Percentiles rank a stretch among this genome's conserved stretches.
Evolutionary conservation across 1,139 yeast species (phyloP).

Genomic region (Pichia sp.): DNA sequence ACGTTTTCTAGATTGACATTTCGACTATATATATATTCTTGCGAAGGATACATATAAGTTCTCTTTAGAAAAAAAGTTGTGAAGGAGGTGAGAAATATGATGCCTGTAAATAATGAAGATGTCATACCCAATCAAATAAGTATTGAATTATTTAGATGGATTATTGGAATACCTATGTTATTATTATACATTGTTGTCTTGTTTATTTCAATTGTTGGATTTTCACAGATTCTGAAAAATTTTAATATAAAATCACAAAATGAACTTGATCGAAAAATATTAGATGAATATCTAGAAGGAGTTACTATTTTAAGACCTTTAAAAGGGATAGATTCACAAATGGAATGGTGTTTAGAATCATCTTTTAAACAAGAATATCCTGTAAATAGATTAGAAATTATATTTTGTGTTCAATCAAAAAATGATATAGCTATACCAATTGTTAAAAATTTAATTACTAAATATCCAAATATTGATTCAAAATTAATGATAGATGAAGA

Average conservation of each 20-base stretch:
- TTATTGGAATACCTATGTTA: constrained; percentile 7
- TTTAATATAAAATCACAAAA: constrained; percentile 28
- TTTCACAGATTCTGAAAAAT: constrained; percentile 37
- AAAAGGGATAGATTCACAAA: constrained; percentile 76
- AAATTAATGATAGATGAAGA: constrained; percentile 43
- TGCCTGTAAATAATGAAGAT: not conserved
- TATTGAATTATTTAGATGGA: not conserved
- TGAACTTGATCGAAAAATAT: constrained; percentile 14
- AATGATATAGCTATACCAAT: constrained; percentile 62
- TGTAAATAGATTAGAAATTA: constrained; percentile 49
- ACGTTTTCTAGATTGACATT: too few relatives aligned
- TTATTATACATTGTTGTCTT: constrained; percentile 33
- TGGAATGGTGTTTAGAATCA: constrained; percentile 60
- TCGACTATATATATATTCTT: too few relatives aligned
- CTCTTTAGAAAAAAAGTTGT: too few relatives aligned
- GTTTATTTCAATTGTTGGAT: constrained; percentile 41
- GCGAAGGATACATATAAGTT: too few relatives aligned
- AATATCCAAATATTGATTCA: constrained; percentile 56
- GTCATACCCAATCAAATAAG: too few relatives aligned
- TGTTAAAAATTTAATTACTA: constrained; percentile 42
- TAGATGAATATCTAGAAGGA: constrained; percentile 40
- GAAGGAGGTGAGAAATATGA: not conserved
- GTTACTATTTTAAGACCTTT: constrained; percentile 80
- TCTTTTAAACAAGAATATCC: constrained; percentile 70
- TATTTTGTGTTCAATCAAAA: constrained; percentile 66